Conservation (phyloP, 179 eudicot species). For the Patellifolia procumbens region DNA sequence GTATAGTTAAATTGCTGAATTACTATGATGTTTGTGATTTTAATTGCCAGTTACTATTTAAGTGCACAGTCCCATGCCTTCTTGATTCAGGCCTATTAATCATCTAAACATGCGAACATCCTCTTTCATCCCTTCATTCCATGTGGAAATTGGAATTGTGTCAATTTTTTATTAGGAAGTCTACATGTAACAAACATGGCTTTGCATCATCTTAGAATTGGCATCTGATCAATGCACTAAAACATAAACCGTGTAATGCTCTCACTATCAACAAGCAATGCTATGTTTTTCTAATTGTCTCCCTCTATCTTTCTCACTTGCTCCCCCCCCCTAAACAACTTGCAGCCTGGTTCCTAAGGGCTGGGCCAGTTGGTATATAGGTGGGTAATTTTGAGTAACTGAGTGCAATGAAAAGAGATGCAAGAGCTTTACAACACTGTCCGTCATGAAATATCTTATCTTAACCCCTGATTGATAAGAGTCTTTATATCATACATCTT, state of each 20-base stretch:
- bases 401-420: too few species aligned
- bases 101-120: not conserved
- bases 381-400: too few species aligned
- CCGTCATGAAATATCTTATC: too few species aligned
- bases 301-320: not conserved
- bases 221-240: not conserved
- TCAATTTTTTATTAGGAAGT: not conserved
- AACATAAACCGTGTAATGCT: not conserved
- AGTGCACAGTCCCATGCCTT: not conserved
- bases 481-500: not conserved
- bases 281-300: not conserved
- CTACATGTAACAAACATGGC: not conserved
- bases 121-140: not conserved
- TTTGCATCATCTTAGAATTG: not conserved
- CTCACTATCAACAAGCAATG: not conserved
- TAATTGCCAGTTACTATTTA: not conserved
- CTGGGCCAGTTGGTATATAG: too few species aligned
- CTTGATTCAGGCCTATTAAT: not conserved
- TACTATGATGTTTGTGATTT: not conserved
- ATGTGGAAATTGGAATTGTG: not conserved
- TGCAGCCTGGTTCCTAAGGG: not conserved
- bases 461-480: not conserved
- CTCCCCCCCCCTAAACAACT: not conserved
- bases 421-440: too few species aligned
- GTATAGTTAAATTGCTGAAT: constrained; percentile 34